phyloP scores from a whole-genome alignment of 2,329 filamentous ascomycete genomes.

The Phaeosphaeria sp. region DNA sequence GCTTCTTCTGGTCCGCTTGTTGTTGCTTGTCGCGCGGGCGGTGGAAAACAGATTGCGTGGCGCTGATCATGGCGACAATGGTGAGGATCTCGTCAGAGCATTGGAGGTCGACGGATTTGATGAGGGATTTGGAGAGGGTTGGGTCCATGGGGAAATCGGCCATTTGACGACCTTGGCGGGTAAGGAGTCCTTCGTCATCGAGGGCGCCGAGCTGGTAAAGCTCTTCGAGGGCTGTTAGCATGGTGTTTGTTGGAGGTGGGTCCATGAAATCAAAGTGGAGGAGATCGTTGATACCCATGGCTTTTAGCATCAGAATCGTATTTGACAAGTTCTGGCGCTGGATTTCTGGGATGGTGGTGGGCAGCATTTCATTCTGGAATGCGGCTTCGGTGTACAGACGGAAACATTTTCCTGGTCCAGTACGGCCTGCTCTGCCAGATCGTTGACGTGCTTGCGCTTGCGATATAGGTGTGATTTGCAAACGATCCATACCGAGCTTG shows the following conservation, averaged over 20 bases:
- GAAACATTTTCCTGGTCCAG: constrained; percentile 89
- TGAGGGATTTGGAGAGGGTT: constrained; percentile 85
- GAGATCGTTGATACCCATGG: constrained; percentile 98
- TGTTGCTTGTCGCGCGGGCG: constrained; percentile 96
- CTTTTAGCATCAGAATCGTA: constrained; percentile 97
- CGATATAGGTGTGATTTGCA: constrained; percentile 94
- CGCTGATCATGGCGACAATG: constrained; percentile 77
- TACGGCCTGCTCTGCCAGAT: constrained; percentile 89
- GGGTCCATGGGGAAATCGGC: constrained; percentile 99
- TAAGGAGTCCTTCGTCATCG: constrained; percentile 93
- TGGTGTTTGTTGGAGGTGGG: constrained; percentile 94
- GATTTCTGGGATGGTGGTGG: constrained; percentile 94
- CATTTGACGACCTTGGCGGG: constrained; percentile 93
- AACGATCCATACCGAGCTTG: constrained; percentile 95
- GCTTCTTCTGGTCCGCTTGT: constrained; percentile 95
- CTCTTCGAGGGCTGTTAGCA: constrained; percentile 95
- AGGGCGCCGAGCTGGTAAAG: constrained; percentile 89
- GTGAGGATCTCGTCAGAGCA: constrained; percentile 94
- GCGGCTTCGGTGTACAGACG: constrained; percentile 93
- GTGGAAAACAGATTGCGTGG: constrained; percentile 84
- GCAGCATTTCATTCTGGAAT: constrained; percentile 95
- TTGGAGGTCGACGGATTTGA: constrained; percentile 82
- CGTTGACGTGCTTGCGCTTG: constrained; percentile 96
- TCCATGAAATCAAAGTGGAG: constrained; percentile 99
- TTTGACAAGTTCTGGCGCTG: constrained; percentile 91